These are phyloP conservation scores for Leersia perrieri DNA, from an alignment of 176 grass and related monocot genomes.

Conservation along the genomic window DNA sequence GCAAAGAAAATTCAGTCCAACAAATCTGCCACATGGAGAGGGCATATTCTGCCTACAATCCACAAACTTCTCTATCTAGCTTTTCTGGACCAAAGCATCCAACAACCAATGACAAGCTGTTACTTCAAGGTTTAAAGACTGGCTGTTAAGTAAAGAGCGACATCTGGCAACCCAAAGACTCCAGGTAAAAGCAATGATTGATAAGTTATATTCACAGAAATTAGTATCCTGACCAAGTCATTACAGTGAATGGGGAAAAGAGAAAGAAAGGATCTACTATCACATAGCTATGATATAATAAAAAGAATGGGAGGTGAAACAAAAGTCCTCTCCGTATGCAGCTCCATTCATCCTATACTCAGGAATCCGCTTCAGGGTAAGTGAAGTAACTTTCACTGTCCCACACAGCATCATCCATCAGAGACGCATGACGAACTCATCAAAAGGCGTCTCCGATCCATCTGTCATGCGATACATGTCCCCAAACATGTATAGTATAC, in stretches of 20 bases:
- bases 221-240: conserved; percentile 56
- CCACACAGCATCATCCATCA: conserved; percentile 31
- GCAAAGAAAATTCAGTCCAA: not conserved
- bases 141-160: not conserved
- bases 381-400: conserved; percentile 49
- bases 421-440: not conserved
- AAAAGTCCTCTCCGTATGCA: conserved; percentile 33
- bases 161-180: conserved; percentile 33
- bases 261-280: conserved; percentile 21
- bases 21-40: conserved; percentile 8
- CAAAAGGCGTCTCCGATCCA: conserved; percentile 28
- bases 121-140: conserved; percentile 27
- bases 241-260: conserved; percentile 21
- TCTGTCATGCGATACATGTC: conserved; percentile 28
- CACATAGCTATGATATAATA: conserved; percentile 45
- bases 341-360: conserved; percentile 26
- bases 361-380: conserved; percentile 34
- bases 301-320: conserved; percentile 51
- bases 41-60: conserved; percentile 40
- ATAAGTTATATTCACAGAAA: conserved; percentile 67
- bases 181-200: conserved; percentile 47
- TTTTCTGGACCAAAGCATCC: conserved; percentile 24
- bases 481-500: conserved; percentile 20
- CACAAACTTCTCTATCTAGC: conserved; percentile 26
- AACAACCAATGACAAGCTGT: conserved; percentile 35